Evolutionary conservation across 2,329 filamentous ascomycete species (phyloP).

Genomic region (Xylaria multiplex): DNA sequence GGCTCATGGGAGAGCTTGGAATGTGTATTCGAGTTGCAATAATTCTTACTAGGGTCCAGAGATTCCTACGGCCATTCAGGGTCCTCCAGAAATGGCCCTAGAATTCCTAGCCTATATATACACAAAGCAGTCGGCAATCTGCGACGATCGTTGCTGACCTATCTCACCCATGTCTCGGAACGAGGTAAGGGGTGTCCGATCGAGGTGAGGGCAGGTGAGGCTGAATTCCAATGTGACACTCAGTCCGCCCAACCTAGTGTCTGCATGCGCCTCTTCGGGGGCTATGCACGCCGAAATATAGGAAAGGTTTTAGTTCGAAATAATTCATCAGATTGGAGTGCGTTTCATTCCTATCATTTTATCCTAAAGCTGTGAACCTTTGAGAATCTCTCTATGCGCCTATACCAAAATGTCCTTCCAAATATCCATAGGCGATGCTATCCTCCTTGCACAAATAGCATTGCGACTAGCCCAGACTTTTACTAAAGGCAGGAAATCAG

Average conservation of each 20-base stretch:
- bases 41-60: too few relatives aligned
- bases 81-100: too few relatives aligned
- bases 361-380: not conserved
- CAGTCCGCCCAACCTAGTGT: not conserved
- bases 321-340: not conserved
- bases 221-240: too few relatives aligned
- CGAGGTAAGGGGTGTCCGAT: too few relatives aligned
- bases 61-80: too few relatives aligned
- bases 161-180: too few relatives aligned
- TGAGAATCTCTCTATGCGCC: not conserved
- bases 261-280: not conserved
- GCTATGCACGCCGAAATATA: not conserved
- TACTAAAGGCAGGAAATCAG: constrained; percentile 46
- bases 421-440: constrained; percentile 46
- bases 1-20: too few relatives aligned
- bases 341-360: not conserved
- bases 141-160: too few relatives aligned
- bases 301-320: not conserved
- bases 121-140: too few relatives aligned
- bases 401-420: constrained; percentile 41
- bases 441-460: constrained; percentile 46
- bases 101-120: too few relatives aligned
- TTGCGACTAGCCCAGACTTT: constrained; percentile 45
- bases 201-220: too few relatives aligned
- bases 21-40: too few relatives aligned